phyloP scores from a whole-genome alignment of 495 filamentous ascomycete genomes.

The Jackrogersella minutella region DNA sequence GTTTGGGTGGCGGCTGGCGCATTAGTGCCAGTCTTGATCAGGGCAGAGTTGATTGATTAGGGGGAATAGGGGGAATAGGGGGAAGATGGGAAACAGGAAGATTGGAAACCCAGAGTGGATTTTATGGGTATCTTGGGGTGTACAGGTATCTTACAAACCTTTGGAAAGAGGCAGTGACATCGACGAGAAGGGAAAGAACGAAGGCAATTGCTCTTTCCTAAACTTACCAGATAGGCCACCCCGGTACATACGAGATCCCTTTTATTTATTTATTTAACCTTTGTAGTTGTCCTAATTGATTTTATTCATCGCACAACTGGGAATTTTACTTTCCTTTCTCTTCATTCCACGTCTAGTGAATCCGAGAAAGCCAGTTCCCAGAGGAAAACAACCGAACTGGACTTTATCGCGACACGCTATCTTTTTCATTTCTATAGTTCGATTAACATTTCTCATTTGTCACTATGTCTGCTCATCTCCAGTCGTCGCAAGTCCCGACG shows the following conservation, averaged over 20 bases:
- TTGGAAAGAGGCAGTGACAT: neutral
- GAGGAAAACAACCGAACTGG: no score
- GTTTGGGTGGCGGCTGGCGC: slow-evolving; percentile 42
- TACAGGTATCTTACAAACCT: no score
- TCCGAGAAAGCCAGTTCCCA: no score
- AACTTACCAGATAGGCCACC: no score
- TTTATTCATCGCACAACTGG: neutral
- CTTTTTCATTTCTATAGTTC: neutral
- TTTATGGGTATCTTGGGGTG: no score
- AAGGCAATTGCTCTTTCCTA: neutral
- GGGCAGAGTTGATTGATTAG: slow-evolving; percentile 19
- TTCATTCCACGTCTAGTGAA: no score
- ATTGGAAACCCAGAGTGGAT: neutral
- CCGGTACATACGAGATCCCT: no score
- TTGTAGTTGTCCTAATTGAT: neutral
- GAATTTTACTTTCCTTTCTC: neutral
- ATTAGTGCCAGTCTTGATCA: slow-evolving; percentile 45
- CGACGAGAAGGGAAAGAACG: neutral
- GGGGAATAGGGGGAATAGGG: neutral
- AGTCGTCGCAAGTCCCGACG: neutral
- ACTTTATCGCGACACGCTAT: neutral
- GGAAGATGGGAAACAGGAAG: no score
- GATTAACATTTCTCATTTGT: no score
- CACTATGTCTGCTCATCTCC: slow-evolving; percentile 31
- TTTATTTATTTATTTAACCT: no score